Evolutionary conservation across 305 asterid genomes (phyloP).

Genomic region (Ajuga reptans): DNA sequence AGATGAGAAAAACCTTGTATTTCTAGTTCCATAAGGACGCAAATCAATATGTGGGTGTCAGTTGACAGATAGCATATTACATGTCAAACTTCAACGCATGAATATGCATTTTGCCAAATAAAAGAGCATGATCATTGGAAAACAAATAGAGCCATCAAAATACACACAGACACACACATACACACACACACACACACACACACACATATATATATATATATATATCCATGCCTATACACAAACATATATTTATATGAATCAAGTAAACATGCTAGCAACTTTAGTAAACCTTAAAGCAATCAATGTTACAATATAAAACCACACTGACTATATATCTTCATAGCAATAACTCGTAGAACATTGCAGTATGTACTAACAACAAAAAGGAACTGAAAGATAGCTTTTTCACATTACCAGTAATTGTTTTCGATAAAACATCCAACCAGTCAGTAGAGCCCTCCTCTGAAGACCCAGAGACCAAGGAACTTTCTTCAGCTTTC

Average conservation of each 20-base stretch:
- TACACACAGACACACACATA: neutral
- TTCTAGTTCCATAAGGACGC: neutral
- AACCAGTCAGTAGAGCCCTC: constrained; percentile 69
- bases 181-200: neutral
- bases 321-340: constrained; percentile 4
- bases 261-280: neutral
- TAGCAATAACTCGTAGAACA: constrained; percentile 6
- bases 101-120: constrained; percentile 8
- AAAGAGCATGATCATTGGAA: neutral
- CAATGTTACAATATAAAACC: neutral
- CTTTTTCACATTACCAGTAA: constrained; percentile 36
- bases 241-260: neutral
- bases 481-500: constrained; percentile 40
- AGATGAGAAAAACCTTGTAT: neutral
- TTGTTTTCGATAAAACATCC: constrained; percentile 46
- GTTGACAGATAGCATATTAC: constrained; percentile 20
- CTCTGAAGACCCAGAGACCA: constrained; percentile 49
- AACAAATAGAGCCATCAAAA: neutral
- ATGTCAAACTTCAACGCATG: constrained; percentile 27
- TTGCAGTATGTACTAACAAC: constrained; percentile 13
- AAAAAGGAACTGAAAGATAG: neutral
- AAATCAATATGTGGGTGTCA: constrained; percentile 2
- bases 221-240: neutral
- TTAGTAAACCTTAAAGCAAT: constrained; percentile 6
- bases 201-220: neutral